These are phyloP conservation scores for Talaromyces sp. DNA, from an alignment of 2,329 filamentous ascomycete species.

Conservation along the genomic window DNA sequence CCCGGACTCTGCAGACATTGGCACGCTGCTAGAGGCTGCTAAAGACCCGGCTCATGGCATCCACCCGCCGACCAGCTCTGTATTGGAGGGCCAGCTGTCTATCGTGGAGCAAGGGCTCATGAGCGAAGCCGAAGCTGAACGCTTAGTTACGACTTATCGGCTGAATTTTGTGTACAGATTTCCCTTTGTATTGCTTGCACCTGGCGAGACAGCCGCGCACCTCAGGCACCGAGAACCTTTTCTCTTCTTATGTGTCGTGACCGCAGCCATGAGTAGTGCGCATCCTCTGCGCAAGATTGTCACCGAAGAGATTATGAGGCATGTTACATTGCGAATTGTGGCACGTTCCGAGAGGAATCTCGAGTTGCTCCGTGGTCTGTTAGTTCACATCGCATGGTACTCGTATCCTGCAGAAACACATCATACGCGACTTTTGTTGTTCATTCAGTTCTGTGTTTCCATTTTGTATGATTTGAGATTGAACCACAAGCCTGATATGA, in stretches of 20 bases:
- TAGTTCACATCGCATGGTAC: conserved; percentile 28
- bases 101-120: conserved; percentile 27
- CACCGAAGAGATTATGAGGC: conserved; percentile 27
- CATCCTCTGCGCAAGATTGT: conserved; percentile 25
- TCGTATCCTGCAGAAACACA: conserved; percentile 27
- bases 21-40: conserved; percentile 22
- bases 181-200: conserved; percentile 25
- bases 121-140: conserved; percentile 26
- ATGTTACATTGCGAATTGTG: conserved; percentile 25
- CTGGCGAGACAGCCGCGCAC: conserved; percentile 21
- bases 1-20: conserved; percentile 2
- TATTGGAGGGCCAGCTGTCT: conserved; percentile 24
- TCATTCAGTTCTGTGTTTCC: conserved; percentile 27
- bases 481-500: conserved; percentile 22
- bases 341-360: conserved; percentile 27
- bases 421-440: conserved; percentile 27
- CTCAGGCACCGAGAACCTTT: conserved; percentile 23
- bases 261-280: conserved; percentile 24
- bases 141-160: conserved; percentile 22
- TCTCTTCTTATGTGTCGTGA: conserved; percentile 26
- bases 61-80: conserved; percentile 23
- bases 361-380: conserved; percentile 26
- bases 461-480: conserved; percentile 25
- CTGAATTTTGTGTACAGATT: conserved; percentile 24
- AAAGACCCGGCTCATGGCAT: conserved; percentile 25